Percentiles rank a stretch among this genome's conserved stretches.
Conservation (phyloP, 768 basidiomycete genomes). For the Amanita polypyramis region DNA sequence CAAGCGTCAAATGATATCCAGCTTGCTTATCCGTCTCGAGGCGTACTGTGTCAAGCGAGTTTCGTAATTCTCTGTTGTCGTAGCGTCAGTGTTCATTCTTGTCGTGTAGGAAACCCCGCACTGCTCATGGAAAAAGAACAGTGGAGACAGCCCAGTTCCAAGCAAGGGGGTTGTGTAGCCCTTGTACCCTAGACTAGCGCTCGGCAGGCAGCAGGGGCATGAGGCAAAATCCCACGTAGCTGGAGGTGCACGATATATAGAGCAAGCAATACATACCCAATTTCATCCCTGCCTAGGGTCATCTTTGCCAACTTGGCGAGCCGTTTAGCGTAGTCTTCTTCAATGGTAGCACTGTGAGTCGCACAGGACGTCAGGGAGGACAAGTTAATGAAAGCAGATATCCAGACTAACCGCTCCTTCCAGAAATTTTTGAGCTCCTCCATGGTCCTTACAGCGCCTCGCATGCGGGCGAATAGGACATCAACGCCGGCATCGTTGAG, state of each 20-base stretch:
- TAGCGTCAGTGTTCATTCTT: background rate
- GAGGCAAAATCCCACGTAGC: background rate
- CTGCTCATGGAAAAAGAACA: background rate
- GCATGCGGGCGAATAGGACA: slow-evolving; percentile 82
- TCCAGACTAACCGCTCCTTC: slow-evolving; percentile 75
- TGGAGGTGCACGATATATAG: background rate
- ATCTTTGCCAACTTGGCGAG: slow-evolving; percentile 70
- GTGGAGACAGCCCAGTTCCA: background rate
- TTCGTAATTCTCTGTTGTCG: slow-evolving; percentile 60
- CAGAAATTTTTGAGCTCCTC: slow-evolving; percentile 84
- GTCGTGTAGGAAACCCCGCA: background rate
- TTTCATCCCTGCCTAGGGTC: slow-evolving; percentile 79
- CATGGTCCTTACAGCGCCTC: slow-evolving; percentile 75
- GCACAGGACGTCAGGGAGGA: slow-evolving; percentile 6
- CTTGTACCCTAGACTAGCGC: background rate
- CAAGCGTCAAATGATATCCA: slow-evolving; percentile 58
- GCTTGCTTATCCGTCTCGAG: slow-evolving; percentile 81
- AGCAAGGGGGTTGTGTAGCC: background rate
- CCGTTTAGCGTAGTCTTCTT: slow-evolving; percentile 92
- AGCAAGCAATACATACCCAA: slow-evolving; percentile 57
- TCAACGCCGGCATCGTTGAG: slow-evolving; percentile 79
- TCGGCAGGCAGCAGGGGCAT: background rate
- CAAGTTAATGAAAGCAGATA: slow-evolving; percentile 1
- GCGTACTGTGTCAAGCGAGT: slow-evolving; percentile 69
- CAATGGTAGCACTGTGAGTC: slow-evolving; percentile 62